phyloP scores from a whole-genome alignment of 73 alveolate species.

The Paramecium sonneborni region DNA sequence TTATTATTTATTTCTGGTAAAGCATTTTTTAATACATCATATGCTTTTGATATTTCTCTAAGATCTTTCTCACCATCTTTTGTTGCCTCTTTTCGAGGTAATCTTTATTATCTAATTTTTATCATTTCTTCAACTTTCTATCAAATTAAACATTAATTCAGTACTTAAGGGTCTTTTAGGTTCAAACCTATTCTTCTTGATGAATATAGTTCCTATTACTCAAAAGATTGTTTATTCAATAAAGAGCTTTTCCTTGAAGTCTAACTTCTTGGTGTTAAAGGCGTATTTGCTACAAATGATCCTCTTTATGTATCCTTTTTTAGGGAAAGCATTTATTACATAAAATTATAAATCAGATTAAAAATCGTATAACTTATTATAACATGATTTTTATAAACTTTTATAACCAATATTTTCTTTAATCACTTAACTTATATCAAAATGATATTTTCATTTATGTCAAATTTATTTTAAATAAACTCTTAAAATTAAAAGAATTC shows the following conservation, averaged over 20 bases:
- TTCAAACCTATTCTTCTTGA: neutral
- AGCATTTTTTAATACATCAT: conserved; percentile 37
- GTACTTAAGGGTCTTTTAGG: conserved; percentile 34
- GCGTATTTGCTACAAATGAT: conserved; percentile 1
- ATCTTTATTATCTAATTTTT: neutral
- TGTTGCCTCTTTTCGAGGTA: neutral
- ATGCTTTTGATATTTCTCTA: conserved; percentile 30
- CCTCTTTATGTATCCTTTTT: neutral
- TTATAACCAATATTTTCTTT: no score
- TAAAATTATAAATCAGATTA: neutral
- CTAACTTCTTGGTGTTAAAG: neutral
- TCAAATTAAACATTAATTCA: neutral
- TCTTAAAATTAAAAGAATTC: no score
- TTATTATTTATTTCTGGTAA: neutral
- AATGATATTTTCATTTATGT: no score
- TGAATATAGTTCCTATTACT: neutral
- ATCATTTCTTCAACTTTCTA: conserved; percentile 31
- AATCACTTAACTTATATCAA: no score
- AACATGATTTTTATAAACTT: neutral
- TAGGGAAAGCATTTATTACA: neutral
- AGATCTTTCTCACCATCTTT: conserved; percentile 11
- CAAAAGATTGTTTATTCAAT: neutral
- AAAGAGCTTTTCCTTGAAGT: conserved; percentile 35
- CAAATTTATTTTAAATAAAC: no score
- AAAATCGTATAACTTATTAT: neutral